Percentiles rank a stretch among this genome's conserved stretches.
These are phyloP conservation scores for Circinella minor DNA, from an alignment of 371 early-diverging fungal genomes.

Conservation along the genomic window DNA sequence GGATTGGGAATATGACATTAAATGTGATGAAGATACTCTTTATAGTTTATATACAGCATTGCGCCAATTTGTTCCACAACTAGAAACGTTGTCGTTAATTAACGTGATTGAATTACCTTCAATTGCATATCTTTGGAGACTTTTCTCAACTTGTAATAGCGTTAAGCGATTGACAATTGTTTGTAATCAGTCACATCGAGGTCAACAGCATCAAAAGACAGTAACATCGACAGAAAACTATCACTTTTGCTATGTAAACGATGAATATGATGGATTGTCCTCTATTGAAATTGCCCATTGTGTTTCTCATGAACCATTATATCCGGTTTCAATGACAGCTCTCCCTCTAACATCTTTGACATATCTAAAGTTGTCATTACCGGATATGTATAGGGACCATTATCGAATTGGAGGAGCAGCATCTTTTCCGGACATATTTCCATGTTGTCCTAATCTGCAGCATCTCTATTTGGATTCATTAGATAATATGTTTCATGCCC, in stretches of 20 bases:
- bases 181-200: not conserved
- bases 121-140: not conserved
- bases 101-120: not conserved
- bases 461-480: not conserved
- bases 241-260: not conserved
- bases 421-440: conserved; percentile 2
- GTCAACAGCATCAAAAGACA: not conserved
- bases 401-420: not conserved
- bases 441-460: conserved; percentile 2
- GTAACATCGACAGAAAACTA: not conserved
- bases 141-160: not conserved
- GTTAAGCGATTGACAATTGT: not conserved
- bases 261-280: not conserved
- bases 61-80: not conserved
- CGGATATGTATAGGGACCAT: not conserved
- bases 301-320: conserved; percentile 3
- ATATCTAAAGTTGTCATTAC: not conserved
- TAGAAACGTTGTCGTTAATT: not conserved
- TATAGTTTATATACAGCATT: not conserved
- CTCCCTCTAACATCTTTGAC: not conserved
- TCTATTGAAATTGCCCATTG: not conserved
- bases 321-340: not conserved
- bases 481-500: not conserved
- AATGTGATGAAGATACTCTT: not conserved
- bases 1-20: not conserved